Percentiles rank a stretch among this genome's conserved stretches.
These are phyloP conservation scores for Mrakia frigida DNA, from an alignment of 768 basidiomycete genomes.

Conservation along the genomic window DNA sequence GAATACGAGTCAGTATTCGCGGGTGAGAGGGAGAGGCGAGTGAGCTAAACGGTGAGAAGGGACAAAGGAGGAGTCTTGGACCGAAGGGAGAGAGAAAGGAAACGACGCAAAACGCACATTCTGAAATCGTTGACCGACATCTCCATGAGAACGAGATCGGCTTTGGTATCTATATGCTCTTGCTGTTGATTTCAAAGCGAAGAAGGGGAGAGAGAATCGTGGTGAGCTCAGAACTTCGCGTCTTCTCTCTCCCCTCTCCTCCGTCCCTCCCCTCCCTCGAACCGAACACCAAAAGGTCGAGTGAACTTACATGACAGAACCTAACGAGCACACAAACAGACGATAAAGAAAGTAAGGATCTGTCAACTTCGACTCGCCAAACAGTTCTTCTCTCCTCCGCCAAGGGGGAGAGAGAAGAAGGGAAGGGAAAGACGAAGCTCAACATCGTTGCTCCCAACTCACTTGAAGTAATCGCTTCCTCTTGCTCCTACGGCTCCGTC, in stretches of 20 bases:
- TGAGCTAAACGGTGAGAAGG: neutral
- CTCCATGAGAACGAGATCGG: slow-evolving; percentile 13
- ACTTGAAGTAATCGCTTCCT: slow-evolving; percentile 20
- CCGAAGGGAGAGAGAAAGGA: neutral
- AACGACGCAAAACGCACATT: neutral
- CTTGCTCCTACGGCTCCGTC: slow-evolving; percentile 14
- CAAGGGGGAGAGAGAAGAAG: neutral
- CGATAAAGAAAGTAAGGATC: neutral
- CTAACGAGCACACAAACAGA: neutral
- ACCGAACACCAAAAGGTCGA: no score
- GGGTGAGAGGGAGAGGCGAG: neutral
- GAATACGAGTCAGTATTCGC: neutral
- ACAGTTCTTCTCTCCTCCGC: no score
- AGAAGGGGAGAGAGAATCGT: no score
- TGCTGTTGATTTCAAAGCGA: neutral
- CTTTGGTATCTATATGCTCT: slow-evolving; percentile 10
- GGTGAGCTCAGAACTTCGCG: no score
- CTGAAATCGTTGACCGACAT: slow-evolving; percentile 14
- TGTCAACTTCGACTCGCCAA: no score
- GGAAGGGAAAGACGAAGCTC: neutral
- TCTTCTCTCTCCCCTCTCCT: no score
- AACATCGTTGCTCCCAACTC: neutral
- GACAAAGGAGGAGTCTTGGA: neutral
- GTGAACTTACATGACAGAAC: neutral
- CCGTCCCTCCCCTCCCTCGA: no score